These are phyloP conservation scores for Diaporthe sp. DNA, from an alignment of 2,329 filamentous ascomycete genomes.

Conservation along the genomic window DNA sequence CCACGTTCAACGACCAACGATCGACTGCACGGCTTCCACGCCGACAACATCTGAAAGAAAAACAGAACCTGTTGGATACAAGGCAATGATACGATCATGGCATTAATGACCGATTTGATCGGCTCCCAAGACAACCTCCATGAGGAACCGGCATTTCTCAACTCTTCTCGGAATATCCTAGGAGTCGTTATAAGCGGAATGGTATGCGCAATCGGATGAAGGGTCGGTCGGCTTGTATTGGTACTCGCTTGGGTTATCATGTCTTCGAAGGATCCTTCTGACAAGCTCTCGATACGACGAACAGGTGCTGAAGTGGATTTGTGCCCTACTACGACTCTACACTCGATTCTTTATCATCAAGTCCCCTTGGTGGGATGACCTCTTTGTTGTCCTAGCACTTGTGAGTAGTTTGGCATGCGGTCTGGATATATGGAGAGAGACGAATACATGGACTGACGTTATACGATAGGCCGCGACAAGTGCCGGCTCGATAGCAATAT, in stretches of 20 bases:
- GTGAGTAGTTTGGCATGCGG: constrained; percentile 25
- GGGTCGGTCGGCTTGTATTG: background rate
- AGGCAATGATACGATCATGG: constrained; percentile 25
- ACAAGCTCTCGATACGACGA: background rate
- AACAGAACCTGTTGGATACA: too few species aligned
- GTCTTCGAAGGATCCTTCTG: background rate
- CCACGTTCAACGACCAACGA: constrained; percentile 1
- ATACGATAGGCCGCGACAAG: constrained; percentile 2
- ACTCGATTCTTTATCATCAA: constrained; percentile 41
- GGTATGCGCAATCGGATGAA: constrained; percentile 30
- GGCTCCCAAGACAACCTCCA: constrained; percentile 31
- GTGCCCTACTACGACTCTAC: constrained; percentile 42
- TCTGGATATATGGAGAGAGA: background rate
- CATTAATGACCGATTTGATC: constrained; percentile 34
- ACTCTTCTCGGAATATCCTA: constrained; percentile 34
- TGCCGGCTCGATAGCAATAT: constrained; percentile 33
- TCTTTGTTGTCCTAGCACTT: constrained; percentile 41
- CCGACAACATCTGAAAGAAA: background rate
- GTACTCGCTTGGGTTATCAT: background rate
- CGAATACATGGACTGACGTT: background rate
- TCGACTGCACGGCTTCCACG: background rate
- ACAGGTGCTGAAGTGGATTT: constrained; percentile 42
- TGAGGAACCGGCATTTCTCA: constrained; percentile 31
- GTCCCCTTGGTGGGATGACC: constrained; percentile 44
- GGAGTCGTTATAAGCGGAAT: constrained; percentile 32